phyloP scores from a whole-genome alignment of 805 yeast species.

The Saccharomycopsis sp. region DNA sequence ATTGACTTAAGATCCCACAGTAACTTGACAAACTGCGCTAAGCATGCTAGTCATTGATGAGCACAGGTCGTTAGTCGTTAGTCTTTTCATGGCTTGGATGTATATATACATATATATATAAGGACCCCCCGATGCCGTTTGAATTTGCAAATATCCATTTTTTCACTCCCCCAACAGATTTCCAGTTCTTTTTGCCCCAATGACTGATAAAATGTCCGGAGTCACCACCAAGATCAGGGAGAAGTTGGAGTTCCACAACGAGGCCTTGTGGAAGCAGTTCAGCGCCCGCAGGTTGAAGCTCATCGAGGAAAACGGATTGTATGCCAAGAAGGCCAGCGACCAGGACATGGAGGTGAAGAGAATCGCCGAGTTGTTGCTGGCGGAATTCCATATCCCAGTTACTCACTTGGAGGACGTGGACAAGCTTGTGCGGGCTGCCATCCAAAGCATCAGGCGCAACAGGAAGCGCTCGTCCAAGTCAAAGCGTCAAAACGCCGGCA shows the following conservation, averaged over 20 bases:
- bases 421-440: slow-evolving; percentile 83
- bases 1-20: too few species aligned
- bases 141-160: background rate
- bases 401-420: slow-evolving; percentile 67
- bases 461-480: slow-evolving; percentile 51
- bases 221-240: slow-evolving; percentile 36
- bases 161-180: background rate
- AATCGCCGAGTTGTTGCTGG: slow-evolving; percentile 68
- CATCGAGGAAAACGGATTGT: slow-evolving; percentile 52
- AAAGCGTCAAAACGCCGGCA: too few species aligned
- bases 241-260: slow-evolving; percentile 68
- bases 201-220: slow-evolving; percentile 27
- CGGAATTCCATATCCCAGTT: slow-evolving; percentile 65
- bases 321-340: slow-evolving; percentile 76
- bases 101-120: background rate
- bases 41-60: too few species aligned
- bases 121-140: background rate
- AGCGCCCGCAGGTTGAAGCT: slow-evolving; percentile 84
- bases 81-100: too few species aligned
- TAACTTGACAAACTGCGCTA: too few species aligned
- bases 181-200: too few species aligned
- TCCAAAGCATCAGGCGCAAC: slow-evolving; percentile 86
- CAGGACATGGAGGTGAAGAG: slow-evolving; percentile 75
- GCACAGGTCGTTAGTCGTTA: too few species aligned
- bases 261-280: slow-evolving; percentile 78